Percentiles rank a stretch among this genome's conserved stretches.
These are phyloP conservation scores for Penicillium coprophilum DNA, from an alignment of 495 filamentous ascomycete genomes.

Conservation along the genomic window DNA sequence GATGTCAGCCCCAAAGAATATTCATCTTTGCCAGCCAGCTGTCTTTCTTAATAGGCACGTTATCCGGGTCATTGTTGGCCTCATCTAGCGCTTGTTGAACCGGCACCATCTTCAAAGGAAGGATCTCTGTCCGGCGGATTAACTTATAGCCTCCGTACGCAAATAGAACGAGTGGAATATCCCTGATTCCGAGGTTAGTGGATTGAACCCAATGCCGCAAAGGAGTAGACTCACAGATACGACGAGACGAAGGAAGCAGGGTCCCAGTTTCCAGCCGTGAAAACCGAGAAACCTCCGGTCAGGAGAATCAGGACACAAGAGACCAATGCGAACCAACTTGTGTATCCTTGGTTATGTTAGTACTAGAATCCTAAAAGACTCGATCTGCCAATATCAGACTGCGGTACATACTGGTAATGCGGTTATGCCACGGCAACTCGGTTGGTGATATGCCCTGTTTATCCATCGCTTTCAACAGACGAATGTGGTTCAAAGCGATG, in stretches of 20 bases:
- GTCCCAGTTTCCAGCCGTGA: conserved; percentile 43
- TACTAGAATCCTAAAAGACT: neutral
- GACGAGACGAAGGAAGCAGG: conserved; percentile 36
- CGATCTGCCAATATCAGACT: neutral
- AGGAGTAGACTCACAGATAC: conserved; percentile 32
- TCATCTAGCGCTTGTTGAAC: conserved; percentile 33
- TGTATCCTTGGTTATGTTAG: conserved; percentile 42
- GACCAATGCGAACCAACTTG: conserved; percentile 50
- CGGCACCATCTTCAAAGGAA: conserved; percentile 34
- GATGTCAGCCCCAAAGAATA: conserved; percentile 33
- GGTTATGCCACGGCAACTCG: conserved; percentile 55
- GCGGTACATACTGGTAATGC: conserved; percentile 24
- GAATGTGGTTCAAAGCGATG: conserved; percentile 56
- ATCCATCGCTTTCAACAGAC: conserved; percentile 52
- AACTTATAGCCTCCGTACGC: conserved; percentile 45
- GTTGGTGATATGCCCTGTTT: conserved; percentile 46
- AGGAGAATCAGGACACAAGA: conserved; percentile 54
- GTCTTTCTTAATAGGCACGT: conserved; percentile 29
- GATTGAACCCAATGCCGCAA: neutral
- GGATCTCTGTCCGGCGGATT: conserved; percentile 36
- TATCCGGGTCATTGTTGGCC: conserved; percentile 33
- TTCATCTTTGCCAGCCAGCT: conserved; percentile 27
- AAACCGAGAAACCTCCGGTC: conserved; percentile 64
- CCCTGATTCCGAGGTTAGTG: conserved; percentile 18
- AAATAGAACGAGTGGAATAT: conserved; percentile 46